Evolutionary conservation across 2,329 filamentous ascomycete genomes (phyloP).

Genomic region (Zymoseptoria crescenta): DNA sequence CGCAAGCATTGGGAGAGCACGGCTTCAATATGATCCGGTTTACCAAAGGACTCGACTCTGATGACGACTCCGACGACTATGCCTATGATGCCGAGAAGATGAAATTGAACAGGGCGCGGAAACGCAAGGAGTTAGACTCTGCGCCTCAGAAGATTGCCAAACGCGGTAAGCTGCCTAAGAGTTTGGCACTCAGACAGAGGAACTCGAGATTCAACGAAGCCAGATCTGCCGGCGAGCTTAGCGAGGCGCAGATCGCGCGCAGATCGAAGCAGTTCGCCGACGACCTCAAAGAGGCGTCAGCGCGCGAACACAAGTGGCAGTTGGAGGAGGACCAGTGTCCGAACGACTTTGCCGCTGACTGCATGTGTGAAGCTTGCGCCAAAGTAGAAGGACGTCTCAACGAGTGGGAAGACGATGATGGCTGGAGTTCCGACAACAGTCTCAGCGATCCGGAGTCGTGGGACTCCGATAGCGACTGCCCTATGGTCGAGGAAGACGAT

Average conservation of each 20-base stretch:
- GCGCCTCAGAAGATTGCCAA: neutral
- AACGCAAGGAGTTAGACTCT: slow-evolving; percentile 2
- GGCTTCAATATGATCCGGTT: neutral
- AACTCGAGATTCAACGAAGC: neutral
- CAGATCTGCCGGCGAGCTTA: neutral
- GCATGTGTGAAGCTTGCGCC: neutral
- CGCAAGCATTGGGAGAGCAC: neutral
- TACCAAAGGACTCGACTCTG: slow-evolving; percentile 17
- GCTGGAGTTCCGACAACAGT: neutral
- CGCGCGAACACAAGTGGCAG: neutral
- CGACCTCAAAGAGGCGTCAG: neutral
- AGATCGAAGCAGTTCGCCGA: neutral
- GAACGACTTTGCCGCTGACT: neutral
- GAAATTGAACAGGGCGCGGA: neutral
- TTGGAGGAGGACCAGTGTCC: neutral
- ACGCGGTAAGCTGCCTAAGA: neutral
- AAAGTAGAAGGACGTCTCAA: neutral
- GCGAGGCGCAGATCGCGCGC: neutral
- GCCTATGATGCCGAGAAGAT: neutral
- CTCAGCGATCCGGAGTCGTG: neutral
- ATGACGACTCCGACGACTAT: slow-evolving; percentile 22
- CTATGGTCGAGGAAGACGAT: neutral
- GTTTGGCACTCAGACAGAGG: neutral
- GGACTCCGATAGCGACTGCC: neutral
- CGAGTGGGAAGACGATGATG: neutral